phyloP scores from a whole-genome alignment of 139 green algal species.

The Chlamydomonas schloesseri region DNA sequence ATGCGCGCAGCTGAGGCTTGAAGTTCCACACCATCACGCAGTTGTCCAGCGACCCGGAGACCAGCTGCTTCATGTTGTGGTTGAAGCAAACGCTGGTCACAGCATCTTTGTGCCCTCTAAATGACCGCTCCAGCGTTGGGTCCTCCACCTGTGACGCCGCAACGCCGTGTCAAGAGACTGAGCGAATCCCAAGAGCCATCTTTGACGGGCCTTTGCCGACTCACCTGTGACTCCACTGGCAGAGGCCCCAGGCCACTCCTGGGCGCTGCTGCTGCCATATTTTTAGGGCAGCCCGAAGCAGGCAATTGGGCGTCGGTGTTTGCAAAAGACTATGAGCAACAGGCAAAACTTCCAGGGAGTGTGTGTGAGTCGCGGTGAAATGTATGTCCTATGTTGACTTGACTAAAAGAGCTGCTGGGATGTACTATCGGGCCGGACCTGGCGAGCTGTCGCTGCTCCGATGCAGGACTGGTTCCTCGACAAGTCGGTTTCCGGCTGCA shows the following conservation, averaged over 20 bases:
- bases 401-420: too few species aligned
- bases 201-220: background rate
- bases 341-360: too few species aligned
- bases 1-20: conserved; percentile 87
- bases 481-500: too few species aligned
- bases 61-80: conserved; percentile 89
- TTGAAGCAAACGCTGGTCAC: conserved; percentile 89
- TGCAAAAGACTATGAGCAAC: background rate
- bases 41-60: conserved; percentile 82
- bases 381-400: too few species aligned
- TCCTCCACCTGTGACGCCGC: conserved; percentile 73
- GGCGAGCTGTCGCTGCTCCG: too few species aligned
- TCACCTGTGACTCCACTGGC: conserved; percentile 27
- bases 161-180: background rate
- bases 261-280: background rate
- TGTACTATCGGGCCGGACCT: too few species aligned
- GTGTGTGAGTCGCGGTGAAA: too few species aligned
- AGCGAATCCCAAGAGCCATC: background rate
- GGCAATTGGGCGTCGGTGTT: background rate
- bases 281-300: too few species aligned
- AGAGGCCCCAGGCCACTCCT: background rate
- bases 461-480: too few species aligned
- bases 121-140: conserved; percentile 85
- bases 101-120: conserved; percentile 84
- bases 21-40: conserved; percentile 95